Evolutionary conservation across 2,329 filamentous ascomycete genomes (phyloP), one percentile per base, ranked within the genome.

Genomic region (Pleoardoris graminearum): DNA sequence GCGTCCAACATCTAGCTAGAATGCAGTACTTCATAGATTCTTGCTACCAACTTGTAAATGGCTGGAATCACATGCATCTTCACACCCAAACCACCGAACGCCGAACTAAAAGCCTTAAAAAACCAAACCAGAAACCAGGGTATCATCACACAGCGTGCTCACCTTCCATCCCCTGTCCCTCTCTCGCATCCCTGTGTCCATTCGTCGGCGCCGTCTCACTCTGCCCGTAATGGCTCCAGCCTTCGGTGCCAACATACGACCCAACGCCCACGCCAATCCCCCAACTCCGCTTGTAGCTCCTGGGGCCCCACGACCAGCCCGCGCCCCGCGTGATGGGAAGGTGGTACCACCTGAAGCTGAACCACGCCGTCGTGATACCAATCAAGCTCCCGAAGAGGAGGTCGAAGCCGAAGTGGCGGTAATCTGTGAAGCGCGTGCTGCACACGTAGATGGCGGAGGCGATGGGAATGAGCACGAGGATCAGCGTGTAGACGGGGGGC

Each of bases 391-490:
- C 93, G 57, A 89, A 90, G 2, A 97, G 75, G 59, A 97, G 89
- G 60, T 97, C 93, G 70, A 96, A 93, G n/a, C 87, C 91, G 70
- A 93, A 89, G 72, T 97, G 93, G 33, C 90, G 85, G 76, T 87
- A 95, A 72, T 97, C 87, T 54, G 87, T 91, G 82, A 88, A 97
- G 10, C 93, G 88, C 1, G 90, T 93, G 23, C 86, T 84, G n/a
- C 87, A 82, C 57, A 97, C 88, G 76, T 91, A 96, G 57, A 91
- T 82, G 4, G 91, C 88, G 1, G 84, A 77, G 51, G 85, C 87
- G 58, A 91, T 82, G 2, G 92, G 92, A 1, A 90, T 73, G 16
- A 91, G 77, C 2, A 85, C 81, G 29, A 93, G 71, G 38, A 87
- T 76, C 11, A 96, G 79, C 2, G 94, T 85, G 67, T 91, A 93